Evolutionary conservation across 768 basidiomycete genomes (phyloP), one percentile per base, ranked within the genome.

Genomic region (Fibroporia radiculosa): DNA sequence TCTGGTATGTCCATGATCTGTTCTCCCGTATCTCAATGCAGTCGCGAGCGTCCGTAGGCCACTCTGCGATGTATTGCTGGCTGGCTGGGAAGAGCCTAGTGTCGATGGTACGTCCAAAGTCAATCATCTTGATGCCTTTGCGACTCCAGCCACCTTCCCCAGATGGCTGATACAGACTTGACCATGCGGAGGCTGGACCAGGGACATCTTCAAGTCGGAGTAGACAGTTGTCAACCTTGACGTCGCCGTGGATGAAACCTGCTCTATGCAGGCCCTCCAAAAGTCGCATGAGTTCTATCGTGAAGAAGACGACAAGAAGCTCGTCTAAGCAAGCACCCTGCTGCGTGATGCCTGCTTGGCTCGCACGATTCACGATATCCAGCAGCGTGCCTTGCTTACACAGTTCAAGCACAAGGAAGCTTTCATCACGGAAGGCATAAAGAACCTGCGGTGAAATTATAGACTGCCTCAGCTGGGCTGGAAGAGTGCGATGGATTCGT

Each of bases 181-280:
- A 75, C 83, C 93, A 91, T 1, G 77, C 72, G 0, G 81, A 70
- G 1, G 74, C 63, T 1, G 81, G 80, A 3, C 81, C 82, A 1
- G 83, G 82, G 3, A 86, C 80, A 41, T 89, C 85, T 51, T 91
- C 85, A 35, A 99, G 73, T 4, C 96, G 81, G 7, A 98, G 70
- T n/a, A 99, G 75, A 61, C 93, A 96, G 66, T 99, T 99, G 67
- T 99, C 96, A 62, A 98, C 96, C 71, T 99, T 99, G 51, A 99
- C 75, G 66, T 99, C 96, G 25, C 96, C 95, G 57, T 99, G 96
- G 54, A 99, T 88, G 67, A 98, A 89, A 10, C 91, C 89, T 0
- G 73, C 68, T 13, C 58, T 45, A 61, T 98, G 96, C 61, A 97
- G 76, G 14, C 74, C 81, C 58, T 93, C 92, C 33, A 97, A 64